Evolutionary conservation across 345 rosid genomes (phyloP), one percentile per base, ranked within the genome.

Genomic region (Trapa bicornis): DNA sequence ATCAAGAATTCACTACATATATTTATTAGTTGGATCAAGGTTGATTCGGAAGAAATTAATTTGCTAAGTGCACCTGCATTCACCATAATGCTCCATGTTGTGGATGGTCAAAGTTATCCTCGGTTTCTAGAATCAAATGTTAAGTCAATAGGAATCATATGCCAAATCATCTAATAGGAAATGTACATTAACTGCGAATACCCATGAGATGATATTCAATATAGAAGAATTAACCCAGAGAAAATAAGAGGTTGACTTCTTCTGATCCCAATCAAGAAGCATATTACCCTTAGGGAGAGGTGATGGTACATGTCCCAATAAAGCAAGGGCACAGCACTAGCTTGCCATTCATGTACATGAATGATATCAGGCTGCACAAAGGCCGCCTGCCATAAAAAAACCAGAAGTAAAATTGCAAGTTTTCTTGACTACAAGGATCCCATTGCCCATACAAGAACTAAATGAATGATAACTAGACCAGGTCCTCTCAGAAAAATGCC

Each of bases 301-400:
- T 57, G 29, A 5, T 70, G 79, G 68, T 84, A 84, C 84, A 84
- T 77, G 65, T 84, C 88, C 88, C 88, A 84, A 77, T 75, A 82
- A 76, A 84, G 84, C 65, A 84, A 75, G 68, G 84, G 83, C 69
- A 82, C 72, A 58, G 77, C 86, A 72, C 88, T 74, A 3, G 79
- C 81, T 71, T 84, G 88, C 86, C 88, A 84, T 66, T 84, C 88
- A 67, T 84, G 86, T 70, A 78, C 84, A 70, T 84, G 88, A 72
- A 84, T 81, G 63, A 84, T 76, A 70, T 82, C 86, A 14, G 88
- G 86, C 65, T 84, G 86, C 65, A 68, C 66, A 66, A 77, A 80
- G 68, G 82, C 63, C 68, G 80, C 86, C 88, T 84, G 81, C 50
- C 37, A 67, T 16, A 63, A 67, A 57, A 22, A 66, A 56, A 56